A percentile compares a stretch with the other conserved stretches of the same genome.
Conservation (phyloP, 208 protist species). For the Leishmania martiniquensis region DNA sequence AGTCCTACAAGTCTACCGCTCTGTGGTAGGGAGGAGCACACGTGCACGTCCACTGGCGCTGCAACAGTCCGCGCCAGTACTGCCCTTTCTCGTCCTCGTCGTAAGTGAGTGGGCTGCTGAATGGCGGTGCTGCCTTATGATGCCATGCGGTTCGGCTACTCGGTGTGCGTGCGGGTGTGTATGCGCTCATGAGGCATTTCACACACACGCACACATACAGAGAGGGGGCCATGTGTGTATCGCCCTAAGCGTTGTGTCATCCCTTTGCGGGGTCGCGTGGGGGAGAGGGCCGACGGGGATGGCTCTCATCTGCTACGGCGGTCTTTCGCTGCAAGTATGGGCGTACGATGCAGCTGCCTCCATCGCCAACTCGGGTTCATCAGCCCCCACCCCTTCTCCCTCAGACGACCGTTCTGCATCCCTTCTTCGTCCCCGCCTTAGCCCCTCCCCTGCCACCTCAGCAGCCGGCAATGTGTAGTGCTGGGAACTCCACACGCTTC, state of each 20-base stretch:
- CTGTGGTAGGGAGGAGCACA: conserved; percentile 49
- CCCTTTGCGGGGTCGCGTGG: conserved; percentile 1
- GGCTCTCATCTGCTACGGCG: not conserved
- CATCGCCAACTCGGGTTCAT: not conserved
- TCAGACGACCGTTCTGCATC: not conserved
- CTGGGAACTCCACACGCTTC: not conserved
- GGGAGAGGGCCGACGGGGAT: not conserved
- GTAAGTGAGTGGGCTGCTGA: not conserved
- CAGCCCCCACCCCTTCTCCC: not conserved
- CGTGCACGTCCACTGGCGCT: not conserved
- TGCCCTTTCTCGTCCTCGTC: not conserved
- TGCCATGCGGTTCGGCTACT: not conserved
- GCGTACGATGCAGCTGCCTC: not conserved
- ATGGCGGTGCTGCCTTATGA: not conserved
- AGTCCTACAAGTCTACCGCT: conserved; percentile 56
- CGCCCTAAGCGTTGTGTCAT: not conserved
- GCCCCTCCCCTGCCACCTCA: not conserved
- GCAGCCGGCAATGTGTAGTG: not conserved
- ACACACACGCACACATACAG: too few relatives aligned
- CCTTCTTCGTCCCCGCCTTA: conserved; percentile 2
- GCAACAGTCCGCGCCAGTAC: not conserved
- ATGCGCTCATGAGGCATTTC: too few relatives aligned
- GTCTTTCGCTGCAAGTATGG: not conserved
- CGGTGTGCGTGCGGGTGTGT: not conserved
- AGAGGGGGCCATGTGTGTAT: too few relatives aligned